phyloP scores from a whole-genome alignment of 2,329 filamentous ascomycete species.

The Lasiodiplodia gonubiensis region DNA sequence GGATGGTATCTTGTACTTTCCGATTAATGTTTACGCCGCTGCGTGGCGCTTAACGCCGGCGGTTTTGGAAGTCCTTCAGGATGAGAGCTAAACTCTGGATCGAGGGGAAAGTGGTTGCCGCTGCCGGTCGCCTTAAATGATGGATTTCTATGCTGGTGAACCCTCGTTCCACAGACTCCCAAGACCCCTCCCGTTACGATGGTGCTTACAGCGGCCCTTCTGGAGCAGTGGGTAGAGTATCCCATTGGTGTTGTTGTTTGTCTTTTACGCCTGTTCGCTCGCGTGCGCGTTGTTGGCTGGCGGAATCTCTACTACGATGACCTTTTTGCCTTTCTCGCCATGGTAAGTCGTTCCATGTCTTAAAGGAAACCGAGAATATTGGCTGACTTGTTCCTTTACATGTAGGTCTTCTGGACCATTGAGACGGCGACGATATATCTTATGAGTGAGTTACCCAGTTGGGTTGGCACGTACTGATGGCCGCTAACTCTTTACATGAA shows the following conservation, averaged over 20 bases:
- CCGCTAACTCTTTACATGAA: neutral
- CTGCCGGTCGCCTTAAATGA: neutral
- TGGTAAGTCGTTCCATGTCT: neutral
- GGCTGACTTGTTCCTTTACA: neutral
- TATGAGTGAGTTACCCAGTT: neutral
- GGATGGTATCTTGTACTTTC: neutral
- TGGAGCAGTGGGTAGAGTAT: conserved; percentile 49
- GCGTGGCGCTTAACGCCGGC: neutral
- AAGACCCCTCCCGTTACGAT: neutral
- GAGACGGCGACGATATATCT: conserved; percentile 1
- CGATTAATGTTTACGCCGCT: neutral
- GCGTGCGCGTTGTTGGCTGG: conserved; percentile 3
- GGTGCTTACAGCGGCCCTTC: neutral
- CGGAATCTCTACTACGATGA: conserved; percentile 7
- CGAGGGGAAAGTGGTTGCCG: neutral
- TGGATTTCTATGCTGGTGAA: neutral
- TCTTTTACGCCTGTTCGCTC: neutral
- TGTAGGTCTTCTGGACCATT: neutral
- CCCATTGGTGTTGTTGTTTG: conserved; percentile 42
- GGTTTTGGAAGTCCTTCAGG: neutral
- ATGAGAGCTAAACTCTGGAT: too few species aligned
- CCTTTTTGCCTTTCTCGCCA: neutral
- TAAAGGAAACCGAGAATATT: too few species aligned
- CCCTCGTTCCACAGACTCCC: too few species aligned
- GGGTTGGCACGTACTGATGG: neutral